Evolutionary conservation across 2,329 filamentous ascomycete genomes (phyloP), one percentile per base, ranked within the genome.

Genomic region (Hyphodiscus sp.): DNA sequence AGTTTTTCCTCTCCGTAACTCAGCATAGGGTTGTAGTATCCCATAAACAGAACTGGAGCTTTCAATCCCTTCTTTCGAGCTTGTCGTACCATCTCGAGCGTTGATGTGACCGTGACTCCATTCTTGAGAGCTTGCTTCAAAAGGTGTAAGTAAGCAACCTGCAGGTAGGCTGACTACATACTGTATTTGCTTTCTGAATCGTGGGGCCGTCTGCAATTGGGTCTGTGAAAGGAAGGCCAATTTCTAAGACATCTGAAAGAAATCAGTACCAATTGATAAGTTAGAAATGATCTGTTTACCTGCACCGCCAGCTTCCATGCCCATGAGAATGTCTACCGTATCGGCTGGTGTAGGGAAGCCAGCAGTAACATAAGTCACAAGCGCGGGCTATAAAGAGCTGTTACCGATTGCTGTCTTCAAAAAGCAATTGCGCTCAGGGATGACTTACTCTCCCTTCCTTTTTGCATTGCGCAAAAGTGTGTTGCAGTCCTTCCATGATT

Each of bases 191-290:
- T 59, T 85, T 94, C 75, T 99, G 94, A 62, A 99, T 97, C 4
- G 91, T 96, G 38, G 94, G 94, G 26, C 94, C 94, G 72, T 99
- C 94, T 63, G 92, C 94, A 72, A 97, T 97, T 54, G 94, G 94
- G 70, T 99, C 94, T 66, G 92, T 96, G 75, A 99, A 99, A 50
- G 94, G 94, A 53, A 96, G 85, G 59, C 92, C 94, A 62, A 99
- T 83, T 73, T 99, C 94, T 66, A 99, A 95, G 56, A 99, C 77
- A 71, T 99, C 94, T 90, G 63, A 6, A 49, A 30, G 20, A n/a
- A 18, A 30, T 56, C 26, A 57, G 50, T 20, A 53, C 11, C 16
- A 45, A 43, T 33, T 30, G 23, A 26, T 11, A 20, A 20, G 11
- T 18, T 47, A 3, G 2, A 42, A 49, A 50, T 20, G 16, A 23